These are phyloP conservation scores for Castanea crenata DNA, from an alignment of 306 rosid genomes.

Conservation along the genomic window DNA sequence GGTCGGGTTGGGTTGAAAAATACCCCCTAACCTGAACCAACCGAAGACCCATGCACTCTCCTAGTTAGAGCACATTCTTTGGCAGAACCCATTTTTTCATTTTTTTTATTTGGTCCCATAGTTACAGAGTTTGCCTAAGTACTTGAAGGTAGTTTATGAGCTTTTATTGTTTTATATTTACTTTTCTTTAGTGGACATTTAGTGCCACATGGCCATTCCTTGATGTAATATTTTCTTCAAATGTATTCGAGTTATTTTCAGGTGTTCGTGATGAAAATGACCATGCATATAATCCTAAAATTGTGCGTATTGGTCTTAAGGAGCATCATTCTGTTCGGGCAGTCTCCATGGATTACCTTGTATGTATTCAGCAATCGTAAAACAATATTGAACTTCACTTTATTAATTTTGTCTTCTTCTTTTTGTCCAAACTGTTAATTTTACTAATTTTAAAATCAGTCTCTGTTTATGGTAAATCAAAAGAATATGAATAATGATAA, in stretches of 20 bases:
- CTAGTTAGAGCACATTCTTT: neutral
- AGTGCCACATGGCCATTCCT: neutral
- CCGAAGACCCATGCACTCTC: no score
- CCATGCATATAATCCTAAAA: slow-evolving; percentile 70
- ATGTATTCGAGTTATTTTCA: slow-evolving; percentile 33
- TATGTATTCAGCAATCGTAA: slow-evolving; percentile 37
- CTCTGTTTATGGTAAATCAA: neutral
- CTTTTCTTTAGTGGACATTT: neutral
- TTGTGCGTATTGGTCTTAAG: slow-evolving; percentile 87
- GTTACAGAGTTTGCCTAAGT: neutral
- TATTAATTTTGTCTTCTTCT: slow-evolving; percentile 22
- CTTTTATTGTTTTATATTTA: neutral
- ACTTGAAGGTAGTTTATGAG: neutral
- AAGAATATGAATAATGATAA: neutral
- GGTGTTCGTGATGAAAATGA: slow-evolving; percentile 92
- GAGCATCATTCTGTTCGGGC: slow-evolving; percentile 88
- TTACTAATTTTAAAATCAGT: neutral
- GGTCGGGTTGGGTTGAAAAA: no score
- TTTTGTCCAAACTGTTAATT: slow-evolving; percentile 3
- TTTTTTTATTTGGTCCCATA: neutral
- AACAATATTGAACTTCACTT: slow-evolving; percentile 14
- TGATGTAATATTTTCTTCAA: neutral
- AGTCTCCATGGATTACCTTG: slow-evolving; percentile 80
- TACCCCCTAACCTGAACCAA: no score
- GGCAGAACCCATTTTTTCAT: neutral